Evolutionary conservation across 2,329 filamentous ascomycete species (phyloP), one percentile per base, ranked within the genome.

Genomic region (Penicillium digitatum): DNA sequence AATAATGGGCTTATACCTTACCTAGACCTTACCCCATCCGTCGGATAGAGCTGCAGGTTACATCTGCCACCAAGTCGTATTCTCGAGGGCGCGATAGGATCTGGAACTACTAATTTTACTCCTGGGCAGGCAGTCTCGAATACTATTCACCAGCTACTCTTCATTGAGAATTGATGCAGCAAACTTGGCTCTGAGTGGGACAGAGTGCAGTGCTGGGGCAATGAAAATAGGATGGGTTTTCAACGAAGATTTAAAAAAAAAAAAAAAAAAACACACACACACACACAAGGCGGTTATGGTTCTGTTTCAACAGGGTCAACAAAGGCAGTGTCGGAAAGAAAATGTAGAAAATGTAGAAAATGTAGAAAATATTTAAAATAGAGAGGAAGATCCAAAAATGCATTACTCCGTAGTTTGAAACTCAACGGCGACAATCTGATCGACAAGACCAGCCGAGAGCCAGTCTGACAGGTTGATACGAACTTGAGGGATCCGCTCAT

Each of bases 381-480:
- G 61, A 55, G 48, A 54, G 37, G 26, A 29, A 32, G 35, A 6
- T 29, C 27, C 32, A 27, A 43, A 16, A 27, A 20, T 14, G 38
- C 20, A 18, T n/a, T 18, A 7, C 27, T 5, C 4, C 1, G 27
- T 29, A 50, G 43, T 44, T 58, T 57, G 57, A 63, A 63, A 62
- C 57, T 48, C 51, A 54, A 57, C 37, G 52, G 57, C 52, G 59
- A 52, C 56, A 59, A 61, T 54, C 48, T 49, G 50, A 58, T 60
- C 52, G 48, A 51, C 53, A 32, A 45, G n/a, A 31, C 42, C 39
- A 46, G 31, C 31, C 40, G 49, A 32, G 27, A 35, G 18, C 34
- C 29, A 43, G 45, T 43, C 54, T 55, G 46, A 34, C 44, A 55
- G 40, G 40, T 34, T 38, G 50, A 42, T 26, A 54, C 24, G 37